Evolutionary conservation across 2,329 filamentous ascomycete species (phyloP).

Genomic region (Penicillium oxalicum): DNA sequence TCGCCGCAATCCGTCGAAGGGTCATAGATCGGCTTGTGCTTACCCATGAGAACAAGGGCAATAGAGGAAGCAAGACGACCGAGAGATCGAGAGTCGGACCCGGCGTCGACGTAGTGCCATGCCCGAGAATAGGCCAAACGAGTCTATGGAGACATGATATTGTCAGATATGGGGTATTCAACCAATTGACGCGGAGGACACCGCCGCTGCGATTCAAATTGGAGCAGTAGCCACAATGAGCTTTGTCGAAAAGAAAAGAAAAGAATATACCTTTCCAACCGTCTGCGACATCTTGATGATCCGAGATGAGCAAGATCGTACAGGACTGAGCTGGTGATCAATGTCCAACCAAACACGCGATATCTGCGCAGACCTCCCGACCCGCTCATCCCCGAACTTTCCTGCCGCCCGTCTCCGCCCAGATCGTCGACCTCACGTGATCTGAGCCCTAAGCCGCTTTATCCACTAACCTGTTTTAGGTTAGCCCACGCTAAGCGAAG

Average conservation of each 20-base stretch:
- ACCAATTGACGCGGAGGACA: neutral
- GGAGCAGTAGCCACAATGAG: too few relatives aligned
- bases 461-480: constrained; percentile 6
- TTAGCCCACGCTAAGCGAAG: constrained; percentile 38
- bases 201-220: neutral
- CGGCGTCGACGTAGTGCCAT: constrained; percentile 85
- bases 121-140: constrained; percentile 91
- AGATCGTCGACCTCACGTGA: constrained; percentile 27
- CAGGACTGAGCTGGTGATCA: constrained; percentile 1
- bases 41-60: constrained; percentile 87
- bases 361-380: constrained; percentile 2
- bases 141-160: constrained; percentile 54
- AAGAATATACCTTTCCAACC: constrained; percentile 37
- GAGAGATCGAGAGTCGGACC: constrained; percentile 67
- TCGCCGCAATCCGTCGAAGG: constrained; percentile 97
- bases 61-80: constrained; percentile 85
- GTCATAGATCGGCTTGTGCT: constrained; percentile 97
- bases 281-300: constrained; percentile 39
- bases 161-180: constrained; percentile 1
- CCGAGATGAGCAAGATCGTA: neutral
- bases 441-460: constrained; percentile 21
- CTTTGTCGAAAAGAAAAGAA: neutral
- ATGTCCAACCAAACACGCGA: constrained; percentile 6
- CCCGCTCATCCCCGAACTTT: constrained; percentile 10
- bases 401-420: constrained; percentile 8